Evolutionary conservation across 495 filamentous ascomycete genomes (phyloP).

Genomic region (Chaetomium tenue): DNA sequence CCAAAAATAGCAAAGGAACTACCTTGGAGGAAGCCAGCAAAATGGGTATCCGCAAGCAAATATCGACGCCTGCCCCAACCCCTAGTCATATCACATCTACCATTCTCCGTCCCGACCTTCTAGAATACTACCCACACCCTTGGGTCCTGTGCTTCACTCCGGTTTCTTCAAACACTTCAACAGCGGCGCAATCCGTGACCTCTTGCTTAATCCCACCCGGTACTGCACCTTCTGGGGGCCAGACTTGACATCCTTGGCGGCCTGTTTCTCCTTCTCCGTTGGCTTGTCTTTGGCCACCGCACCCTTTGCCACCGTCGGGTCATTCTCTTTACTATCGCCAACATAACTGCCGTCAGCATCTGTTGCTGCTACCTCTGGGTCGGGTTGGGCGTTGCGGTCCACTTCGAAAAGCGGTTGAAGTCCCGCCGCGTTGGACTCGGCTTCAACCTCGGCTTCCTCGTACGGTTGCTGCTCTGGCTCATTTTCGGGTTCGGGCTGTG

Average conservation of each 20-base stretch:
- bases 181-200: slow-evolving; percentile 34
- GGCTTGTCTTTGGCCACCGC: not conserved
- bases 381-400: slow-evolving; percentile 8
- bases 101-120: not conserved
- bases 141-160: not conserved
- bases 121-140: not conserved
- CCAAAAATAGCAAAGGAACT: not conserved
- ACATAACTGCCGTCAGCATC: not conserved
- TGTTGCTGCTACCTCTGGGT: not conserved
- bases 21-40: not conserved
- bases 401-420: slow-evolving; percentile 11
- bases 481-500: slow-evolving; percentile 5
- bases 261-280: slow-evolving; percentile 13
- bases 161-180: slow-evolving; percentile 30
- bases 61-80: not conserved
- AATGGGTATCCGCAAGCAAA: slow-evolving; percentile 4
- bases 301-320: not conserved
- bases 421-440: not conserved
- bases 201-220: slow-evolving; percentile 33
- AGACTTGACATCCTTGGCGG: slow-evolving; percentile 1
- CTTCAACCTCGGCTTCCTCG: not conserved
- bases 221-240: slow-evolving; percentile 22
- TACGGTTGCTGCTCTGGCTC: not conserved
- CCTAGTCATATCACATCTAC: not conserved
- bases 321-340: slow-evolving; percentile 10